These are phyloP conservation scores for Penicilliopsis zonata DNA, from an alignment of 495 filamentous ascomycete genomes.

Conservation along the genomic window DNA sequence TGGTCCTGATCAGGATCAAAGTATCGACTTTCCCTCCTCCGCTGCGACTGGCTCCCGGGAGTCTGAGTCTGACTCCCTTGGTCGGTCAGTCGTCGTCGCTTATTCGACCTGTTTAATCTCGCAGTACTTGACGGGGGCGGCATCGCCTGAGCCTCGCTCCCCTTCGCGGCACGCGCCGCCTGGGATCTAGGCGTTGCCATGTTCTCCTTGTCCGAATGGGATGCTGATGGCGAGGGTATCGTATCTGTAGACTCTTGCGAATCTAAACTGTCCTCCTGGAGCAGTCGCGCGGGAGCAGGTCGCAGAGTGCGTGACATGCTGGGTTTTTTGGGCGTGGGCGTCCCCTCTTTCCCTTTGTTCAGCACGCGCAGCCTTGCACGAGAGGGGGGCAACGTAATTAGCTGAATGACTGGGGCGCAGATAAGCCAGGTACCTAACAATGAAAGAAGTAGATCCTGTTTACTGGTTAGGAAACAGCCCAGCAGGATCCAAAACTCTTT, in stretches of 20 bases:
- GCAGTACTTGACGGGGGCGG: conserved; percentile 10
- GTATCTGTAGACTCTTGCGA: conserved; percentile 3
- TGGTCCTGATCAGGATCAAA: conserved; percentile 88
- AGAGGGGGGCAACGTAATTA: no score
- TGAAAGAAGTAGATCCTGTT: no score
- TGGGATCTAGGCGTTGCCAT: conserved; percentile 3
- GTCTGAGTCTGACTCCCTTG: conserved; percentile 16
- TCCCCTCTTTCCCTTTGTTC: no score
- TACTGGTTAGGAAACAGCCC: no score
- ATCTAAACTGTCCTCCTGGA: conserved; percentile 9
- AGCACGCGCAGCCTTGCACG: no score
- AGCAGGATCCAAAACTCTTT: no score
- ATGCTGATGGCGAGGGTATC: conserved; percentile 27
- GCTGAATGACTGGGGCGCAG: no score
- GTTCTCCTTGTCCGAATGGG: conserved; percentile 53
- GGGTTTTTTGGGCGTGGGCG: no score
- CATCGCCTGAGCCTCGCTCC: conserved; percentile 18
- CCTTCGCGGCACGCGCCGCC: conserved; percentile 9
- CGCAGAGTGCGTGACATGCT: conserved; percentile 22
- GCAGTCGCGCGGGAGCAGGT: conserved; percentile 6
- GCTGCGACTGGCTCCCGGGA: conserved; percentile 14
- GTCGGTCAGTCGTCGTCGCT: conserved; percentile 32
- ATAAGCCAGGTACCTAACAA: no score
- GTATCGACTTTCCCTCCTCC: conserved; percentile 25
- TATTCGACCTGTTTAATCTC: conserved; percentile 10